Base-by-base conservation (phyloP, 805 yeast species). In the Hanseniaspora osmophila region DNA sequence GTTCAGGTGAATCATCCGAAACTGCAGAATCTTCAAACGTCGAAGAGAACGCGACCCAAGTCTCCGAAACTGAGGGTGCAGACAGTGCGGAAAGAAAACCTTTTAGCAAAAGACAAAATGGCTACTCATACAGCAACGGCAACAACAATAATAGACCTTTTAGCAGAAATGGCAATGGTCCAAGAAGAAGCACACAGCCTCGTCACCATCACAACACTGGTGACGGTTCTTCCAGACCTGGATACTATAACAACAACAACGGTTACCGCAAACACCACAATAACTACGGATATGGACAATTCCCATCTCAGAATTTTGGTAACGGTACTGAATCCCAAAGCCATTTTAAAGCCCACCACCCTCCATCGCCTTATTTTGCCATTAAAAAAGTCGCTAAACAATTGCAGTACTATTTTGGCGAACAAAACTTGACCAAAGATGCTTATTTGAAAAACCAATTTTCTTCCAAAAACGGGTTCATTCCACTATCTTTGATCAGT, bases 391-490 rank as follows among this genome's bases (percentile, higher is more conserved):
- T 60, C 44, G 65, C 64, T 12, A 57, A 58, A 48, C 97, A 88
- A 69, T 68, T 90, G 44, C 92, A 85, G 59, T 92, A 92, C 69
- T 92, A 92, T 64, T 84, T 92, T 66, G 80, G 94, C 30, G 70
- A 79, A 43, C 95, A 86, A 55, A 92, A 92, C 64, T 71, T 92
- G 64, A 69, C 81, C 54, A 84, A 86, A 65, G 98, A 92, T 65
- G 67, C 80, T 44, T 90, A 66, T 60, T 70, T 92, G 64, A 43
- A 38, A 16, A 37, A 40, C 13, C 35, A 39, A 22, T 42, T 48
- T 7, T 38, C 41, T n/a, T 43, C 43, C 94, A 75, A 80, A 62
- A 55, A 72, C 41, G 96, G 96, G 22, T 79, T 80, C 70, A 71
- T 87, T 45, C 76, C 79, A 32, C 62, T 86, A 47, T 57, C 62